Base-by-base conservation (phyloP, 2,329 filamentous ascomycete genomes). In the Apiospora sp. region DNA sequence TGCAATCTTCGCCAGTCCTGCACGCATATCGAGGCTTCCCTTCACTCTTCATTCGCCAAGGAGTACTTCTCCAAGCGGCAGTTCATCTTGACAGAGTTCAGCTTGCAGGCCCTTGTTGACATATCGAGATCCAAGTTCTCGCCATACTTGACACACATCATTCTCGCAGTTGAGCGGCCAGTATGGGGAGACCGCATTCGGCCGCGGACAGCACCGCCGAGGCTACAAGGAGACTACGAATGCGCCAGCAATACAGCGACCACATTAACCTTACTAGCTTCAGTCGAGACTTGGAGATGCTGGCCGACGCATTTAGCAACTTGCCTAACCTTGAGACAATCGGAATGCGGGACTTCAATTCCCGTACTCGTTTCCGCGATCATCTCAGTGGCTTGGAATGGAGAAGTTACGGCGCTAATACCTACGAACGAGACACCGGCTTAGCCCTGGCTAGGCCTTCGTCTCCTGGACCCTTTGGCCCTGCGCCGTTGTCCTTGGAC, bases 11-110 rank as follows among this genome's bases (percentile, higher is more conserved):
- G 91, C 8, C 81, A 86, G 22, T 85, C 85, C 3, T 91, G 89
- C 82, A 89, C 86, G 71, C 79, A 83, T 24, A 78, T 91, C 16
- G 90, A 92, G 77, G 80, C 81, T 27, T 82, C 83, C 1, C 82
- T 92, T 16, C 89, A 89, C 79, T 82, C 85, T 68, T 83, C 83
- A 46, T 93, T 92, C 75, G 84, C 87, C 41, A 83, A 83, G 34
- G 90, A 92, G 74, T 93, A 91, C 83, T 93, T 93, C 81, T 84
- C 83, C 69, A 90, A 89, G 79, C 89, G 88, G 76, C 90, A 92
- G 77, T 93, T 92, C 80, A 91, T 92, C 87, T 77, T 92, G 71
- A 87, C 86, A 1, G 82, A 88, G 46, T 81, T 84, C 75, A 92
- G 90, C 73, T 79, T 89, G 7, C 79, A 84, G 67, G 81, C 82